Conservation (phyloP, 202 grass and related monocot genomes). For the Cymbopogon flexuosus region DNA sequence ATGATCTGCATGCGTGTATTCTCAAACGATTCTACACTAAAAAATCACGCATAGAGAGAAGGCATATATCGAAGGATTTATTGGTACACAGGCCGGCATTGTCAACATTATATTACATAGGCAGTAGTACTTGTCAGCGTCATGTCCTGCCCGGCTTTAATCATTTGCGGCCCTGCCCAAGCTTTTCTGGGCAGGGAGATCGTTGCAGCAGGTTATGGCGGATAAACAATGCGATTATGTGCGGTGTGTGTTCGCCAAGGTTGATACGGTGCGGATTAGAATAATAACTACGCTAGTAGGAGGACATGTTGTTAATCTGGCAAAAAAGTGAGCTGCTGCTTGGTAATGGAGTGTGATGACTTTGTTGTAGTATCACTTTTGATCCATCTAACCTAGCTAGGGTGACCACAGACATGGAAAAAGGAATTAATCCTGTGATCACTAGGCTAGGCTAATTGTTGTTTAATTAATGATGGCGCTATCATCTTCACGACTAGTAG, state of each 20-base stretch:
- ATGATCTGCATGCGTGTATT: constrained; percentile 8
- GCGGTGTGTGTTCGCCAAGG: constrained; percentile 31
- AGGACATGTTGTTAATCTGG: too few relatives aligned
- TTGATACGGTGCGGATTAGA: constrained; percentile 24
- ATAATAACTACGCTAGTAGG: too few relatives aligned
- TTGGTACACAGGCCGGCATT: neutral
- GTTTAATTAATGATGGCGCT: constrained; percentile 22
- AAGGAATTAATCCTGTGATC: constrained; percentile 10
- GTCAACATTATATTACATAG: constrained; percentile 26
- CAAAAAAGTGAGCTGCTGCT: too few relatives aligned
- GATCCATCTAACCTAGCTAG: constrained; percentile 29
- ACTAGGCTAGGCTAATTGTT: constrained; percentile 16
- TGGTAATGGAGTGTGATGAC: constrained; percentile 24
- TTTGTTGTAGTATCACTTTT: constrained; percentile 9
- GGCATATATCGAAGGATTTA: neutral
- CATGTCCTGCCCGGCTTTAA: constrained; percentile 1
- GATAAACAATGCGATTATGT: constrained; percentile 33
- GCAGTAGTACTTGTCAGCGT: neutral
- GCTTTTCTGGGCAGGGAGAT: constrained; percentile 39
- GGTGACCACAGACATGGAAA: constrained; percentile 2
- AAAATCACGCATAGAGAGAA: neutral
- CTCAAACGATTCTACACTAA: constrained; percentile 1
- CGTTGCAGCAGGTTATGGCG: neutral
- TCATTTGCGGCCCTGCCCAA: constrained; percentile 1
- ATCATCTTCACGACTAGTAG: neutral